Evolutionary conservation across 2,329 filamentous ascomycete genomes (phyloP), one percentile per base, ranked within the genome.

Genomic region (Nothophoma quercina): DNA sequence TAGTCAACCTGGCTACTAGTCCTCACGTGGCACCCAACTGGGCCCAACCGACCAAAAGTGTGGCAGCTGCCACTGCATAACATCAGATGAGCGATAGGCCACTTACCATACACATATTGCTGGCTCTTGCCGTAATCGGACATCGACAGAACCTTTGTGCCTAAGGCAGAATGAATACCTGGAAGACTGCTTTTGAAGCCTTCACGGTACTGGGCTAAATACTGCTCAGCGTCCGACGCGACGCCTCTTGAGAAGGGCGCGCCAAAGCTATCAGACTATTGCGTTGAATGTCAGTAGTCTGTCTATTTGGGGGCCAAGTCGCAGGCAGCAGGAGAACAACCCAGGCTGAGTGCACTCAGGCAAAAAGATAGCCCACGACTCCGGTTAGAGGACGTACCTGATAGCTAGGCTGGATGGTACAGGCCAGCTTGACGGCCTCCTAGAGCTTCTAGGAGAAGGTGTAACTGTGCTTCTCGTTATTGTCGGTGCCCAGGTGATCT

Each of bases 51-150:
- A 72, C 61, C 65, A 67, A 61, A 44, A 61, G 50, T 62, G 57
- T 70, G 68, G 67, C 70, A 72, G 70, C 65, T 71, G 71, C 59
- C 63, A 61, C 62, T 45, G 44, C 51, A 51, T 56, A 57, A 60
- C 61, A 68, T 75, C 72, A 74, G 62, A 70, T 79, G 79, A 63
- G 76, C 74, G 59, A 56, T 64, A 62, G 39, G 55, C 55, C 53
- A 87, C 91, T 79, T 81, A 96, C 92, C 89, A 78, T 93, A 89
- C 79, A 93, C 84, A 75, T 88, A 88, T 75, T 88, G 82, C 75
- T 89, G 86, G 53, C 85, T 78, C 78, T 96, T 96, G 70, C 83
- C 81, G 82, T 91, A 93, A 77, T 88, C 88, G 75, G 90, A 88
- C 89, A 93, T 93, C 77, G 88, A 86, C 78, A 90, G 79, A 68